Evolutionary conservation across 305 asterid species (phyloP).

Genomic region (Rubia peregrina): DNA sequence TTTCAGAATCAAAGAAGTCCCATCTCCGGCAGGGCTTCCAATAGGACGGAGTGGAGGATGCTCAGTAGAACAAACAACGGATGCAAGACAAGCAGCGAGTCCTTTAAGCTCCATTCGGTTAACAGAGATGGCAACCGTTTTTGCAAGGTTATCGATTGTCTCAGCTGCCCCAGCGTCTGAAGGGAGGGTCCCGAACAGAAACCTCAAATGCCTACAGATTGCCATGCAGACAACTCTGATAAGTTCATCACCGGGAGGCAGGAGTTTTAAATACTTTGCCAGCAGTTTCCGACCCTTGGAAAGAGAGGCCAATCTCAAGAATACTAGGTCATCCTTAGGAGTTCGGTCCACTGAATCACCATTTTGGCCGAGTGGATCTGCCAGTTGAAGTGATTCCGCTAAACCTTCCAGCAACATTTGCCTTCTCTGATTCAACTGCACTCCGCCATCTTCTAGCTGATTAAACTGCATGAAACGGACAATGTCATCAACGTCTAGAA

Average conservation of each 20-base stretch:
- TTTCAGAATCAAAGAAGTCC: constrained; percentile 73
- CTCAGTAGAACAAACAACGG: constrained; percentile 90
- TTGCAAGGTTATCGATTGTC: constrained; percentile 47
- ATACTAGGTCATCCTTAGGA: constrained; percentile 76
- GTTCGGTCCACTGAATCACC: constrained; percentile 50
- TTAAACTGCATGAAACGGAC: constrained; percentile 67
- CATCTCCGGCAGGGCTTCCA: constrained; percentile 85
- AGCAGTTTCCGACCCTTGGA: constrained; percentile 84
- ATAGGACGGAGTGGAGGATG: constrained; percentile 96
- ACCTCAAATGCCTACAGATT: constrained; percentile 71
- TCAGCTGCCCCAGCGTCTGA: constrained; percentile 54
- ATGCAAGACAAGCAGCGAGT: constrained; percentile 88
- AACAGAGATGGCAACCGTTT: constrained; percentile 46
- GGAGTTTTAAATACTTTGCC: constrained; percentile 72
- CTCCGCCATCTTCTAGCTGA: constrained; percentile 71
- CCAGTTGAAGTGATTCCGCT: constrained; percentile 89
- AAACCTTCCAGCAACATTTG: constrained; percentile 81
- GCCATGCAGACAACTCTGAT: constrained; percentile 94
- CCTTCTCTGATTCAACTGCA: constrained; percentile 64
- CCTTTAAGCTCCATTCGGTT: constrained; percentile 81
- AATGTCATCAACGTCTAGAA: constrained; percentile 87
- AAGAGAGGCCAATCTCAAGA: constrained; percentile 68
- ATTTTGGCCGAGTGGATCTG: constrained; percentile 74
- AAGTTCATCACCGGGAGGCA: constrained; percentile 74
- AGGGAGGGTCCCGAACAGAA: constrained; percentile 71